A percentile compares a stretch with the other conserved stretches of the same genome.
phyloP scores from a whole-genome alignment of 1,139 yeast species.

The Yamadazyma aaseri region DNA sequence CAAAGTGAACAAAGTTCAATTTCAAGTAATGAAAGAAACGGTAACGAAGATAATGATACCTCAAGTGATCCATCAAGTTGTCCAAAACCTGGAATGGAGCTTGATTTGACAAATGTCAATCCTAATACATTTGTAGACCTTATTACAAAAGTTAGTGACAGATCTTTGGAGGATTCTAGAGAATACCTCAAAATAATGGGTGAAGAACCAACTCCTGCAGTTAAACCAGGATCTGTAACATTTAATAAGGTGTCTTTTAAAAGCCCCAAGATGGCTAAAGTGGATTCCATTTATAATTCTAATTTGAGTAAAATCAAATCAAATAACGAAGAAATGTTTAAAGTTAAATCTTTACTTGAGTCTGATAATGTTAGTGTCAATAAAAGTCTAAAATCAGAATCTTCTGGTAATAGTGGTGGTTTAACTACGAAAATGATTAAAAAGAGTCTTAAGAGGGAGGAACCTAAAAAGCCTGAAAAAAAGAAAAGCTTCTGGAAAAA shows the following conservation, averaged over 20 bases:
- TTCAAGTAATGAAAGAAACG: conserved; percentile 3
- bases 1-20: conserved; percentile 3
- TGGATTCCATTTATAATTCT: conserved; percentile 31
- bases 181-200: conserved; percentile 19
- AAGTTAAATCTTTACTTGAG: conserved; percentile 38
- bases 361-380: conserved; percentile 8
- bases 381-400: conserved; percentile 6
- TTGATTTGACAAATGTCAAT: conserved; percentile 1
- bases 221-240: neutral
- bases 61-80: neutral
- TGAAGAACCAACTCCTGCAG: neutral
- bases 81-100: too few species aligned
- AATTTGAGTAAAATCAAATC: conserved; percentile 13
- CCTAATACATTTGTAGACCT: conserved; percentile 19
- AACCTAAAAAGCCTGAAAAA: conserved; percentile 9
- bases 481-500: conserved; percentile 18
- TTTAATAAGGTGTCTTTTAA: conserved; percentile 6
- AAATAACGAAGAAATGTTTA: conserved; percentile 26
- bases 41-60: neutral
- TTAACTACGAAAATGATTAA: conserved; percentile 16
- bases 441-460: conserved; percentile 13
- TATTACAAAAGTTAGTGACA: conserved; percentile 29
- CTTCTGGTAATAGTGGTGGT: conserved; percentile 10
- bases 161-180: conserved; percentile 26
- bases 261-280: conserved; percentile 16